Conservation (phyloP, 192 early-diverging fungal species). For the Jimgerdemannia flammicorona region DNA sequence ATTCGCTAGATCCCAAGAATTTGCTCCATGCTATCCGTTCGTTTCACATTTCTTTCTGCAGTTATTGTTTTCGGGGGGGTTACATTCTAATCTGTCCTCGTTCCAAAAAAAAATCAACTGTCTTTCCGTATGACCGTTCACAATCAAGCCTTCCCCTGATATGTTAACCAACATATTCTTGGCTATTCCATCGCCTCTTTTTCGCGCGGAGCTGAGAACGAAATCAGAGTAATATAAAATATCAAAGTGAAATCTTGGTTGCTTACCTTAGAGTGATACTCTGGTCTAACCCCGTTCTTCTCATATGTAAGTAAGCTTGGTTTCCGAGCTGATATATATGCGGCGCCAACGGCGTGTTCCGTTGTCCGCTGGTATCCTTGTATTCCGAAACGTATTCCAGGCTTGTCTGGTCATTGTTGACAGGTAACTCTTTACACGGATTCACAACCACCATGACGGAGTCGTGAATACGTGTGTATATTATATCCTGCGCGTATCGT, state of each 20-base stretch:
- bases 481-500: constrained; percentile 43
- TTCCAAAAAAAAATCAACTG: no score
- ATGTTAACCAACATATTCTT: background rate
- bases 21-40: no score
- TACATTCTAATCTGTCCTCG: no score
- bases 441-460: constrained; percentile 61
- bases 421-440: constrained; percentile 41
- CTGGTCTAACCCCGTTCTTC: constrained; percentile 65
- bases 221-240: background rate
- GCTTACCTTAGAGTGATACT: constrained; percentile 28
- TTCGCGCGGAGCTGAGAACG: background rate
- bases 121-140: no score
- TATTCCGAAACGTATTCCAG: constrained; percentile 70
- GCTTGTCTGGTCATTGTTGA: constrained; percentile 43
- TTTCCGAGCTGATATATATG: constrained; percentile 76
- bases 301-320: constrained; percentile 78
- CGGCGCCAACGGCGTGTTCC: constrained; percentile 47
- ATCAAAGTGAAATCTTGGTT: constrained; percentile 5
- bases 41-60: no score
- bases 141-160: background rate
- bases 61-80: no score
- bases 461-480: constrained; percentile 57
- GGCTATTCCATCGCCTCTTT: no score
- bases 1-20: no score
- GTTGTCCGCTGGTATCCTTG: constrained; percentile 46